Base-by-base conservation (phyloP, 805 yeast species). In the Candida vartiovaarae region DNA sequence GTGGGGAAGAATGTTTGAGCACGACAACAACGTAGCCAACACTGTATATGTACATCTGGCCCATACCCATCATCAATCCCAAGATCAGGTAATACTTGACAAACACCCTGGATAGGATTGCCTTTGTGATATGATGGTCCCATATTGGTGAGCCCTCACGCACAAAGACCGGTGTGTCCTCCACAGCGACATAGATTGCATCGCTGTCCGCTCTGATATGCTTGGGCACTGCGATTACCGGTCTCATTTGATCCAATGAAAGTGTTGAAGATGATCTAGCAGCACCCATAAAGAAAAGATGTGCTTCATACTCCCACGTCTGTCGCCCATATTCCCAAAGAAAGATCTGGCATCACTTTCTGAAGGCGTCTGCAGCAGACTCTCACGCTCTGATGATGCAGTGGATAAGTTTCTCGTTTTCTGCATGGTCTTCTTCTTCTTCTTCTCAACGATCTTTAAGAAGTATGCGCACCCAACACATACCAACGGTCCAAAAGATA, bases 11-110 rank as follows among this genome's bases (percentile, higher is more conserved):
- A 49, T 54, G 62, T 9, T 64, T 60, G 48, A 71, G 73, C 0
- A 75, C 71, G 40, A 66, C 72, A 8, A 82, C 84, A n/a, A 84
- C 71, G 54, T 79, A 84, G 0, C 95, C 95, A 32, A 84, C 80
- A 3, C 84, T 74, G 55, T 72, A 84, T 27, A 84, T 83, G 56
- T 83, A 84, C 60, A 77, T 74, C 57, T 83, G 90, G 4, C 89
- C 85, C 36, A 79, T 66, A 1, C 86, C 82, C 55, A 81, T 75
- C 36, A 76, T 62, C 5, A 75, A 59, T 0, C 84, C 76, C 25
- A 82, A 65, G n/a, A 78, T 67, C 6, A 76, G 37, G 51, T 70
- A 80, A 50, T 78, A 82, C 7, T 71, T 62, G 20, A 80, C 48
- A 45, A 79, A 84, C 2, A 63, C 32, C 25, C 58, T 42, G 8